Conservation (phyloP, 176 grass and related monocot species). For the Dendrocalamus sinicus region DNA sequence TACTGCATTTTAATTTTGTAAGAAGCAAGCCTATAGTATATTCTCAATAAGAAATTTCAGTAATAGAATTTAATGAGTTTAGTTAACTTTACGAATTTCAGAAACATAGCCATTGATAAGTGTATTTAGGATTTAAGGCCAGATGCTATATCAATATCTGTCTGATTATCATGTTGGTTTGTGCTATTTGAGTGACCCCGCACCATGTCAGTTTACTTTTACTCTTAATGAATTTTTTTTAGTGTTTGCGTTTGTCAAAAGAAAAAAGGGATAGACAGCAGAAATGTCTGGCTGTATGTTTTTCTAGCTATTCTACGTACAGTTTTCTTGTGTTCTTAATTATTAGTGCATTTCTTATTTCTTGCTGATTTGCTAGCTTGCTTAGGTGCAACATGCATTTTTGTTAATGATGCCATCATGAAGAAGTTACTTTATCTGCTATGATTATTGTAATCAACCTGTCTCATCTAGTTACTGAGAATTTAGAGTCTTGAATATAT, state of each 20-base stretch:
- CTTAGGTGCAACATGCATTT: conserved; percentile 2
- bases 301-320: neutral
- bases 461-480: neutral
- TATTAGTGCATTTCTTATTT: neutral
- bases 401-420: neutral
- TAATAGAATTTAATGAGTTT: neutral
- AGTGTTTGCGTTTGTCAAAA: neutral
- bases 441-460: neutral
- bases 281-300: neutral
- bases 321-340: neutral
- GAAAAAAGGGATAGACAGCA: neutral
- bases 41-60: neutral
- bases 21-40: neutral
- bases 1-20: neutral
- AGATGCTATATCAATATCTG: neutral
- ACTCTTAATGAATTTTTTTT: neutral
- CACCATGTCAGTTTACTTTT: neutral
- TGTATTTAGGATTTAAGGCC: neutral
- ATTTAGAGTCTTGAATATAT: neutral
- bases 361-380: conserved; percentile 1
- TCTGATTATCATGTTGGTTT: neutral
- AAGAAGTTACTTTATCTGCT: neutral
- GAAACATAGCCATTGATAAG: neutral
- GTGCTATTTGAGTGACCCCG: neutral
- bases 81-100: neutral